Evolutionary conservation across 345 rosid species (phyloP).

Genomic region (Anacardium occidentale): DNA sequence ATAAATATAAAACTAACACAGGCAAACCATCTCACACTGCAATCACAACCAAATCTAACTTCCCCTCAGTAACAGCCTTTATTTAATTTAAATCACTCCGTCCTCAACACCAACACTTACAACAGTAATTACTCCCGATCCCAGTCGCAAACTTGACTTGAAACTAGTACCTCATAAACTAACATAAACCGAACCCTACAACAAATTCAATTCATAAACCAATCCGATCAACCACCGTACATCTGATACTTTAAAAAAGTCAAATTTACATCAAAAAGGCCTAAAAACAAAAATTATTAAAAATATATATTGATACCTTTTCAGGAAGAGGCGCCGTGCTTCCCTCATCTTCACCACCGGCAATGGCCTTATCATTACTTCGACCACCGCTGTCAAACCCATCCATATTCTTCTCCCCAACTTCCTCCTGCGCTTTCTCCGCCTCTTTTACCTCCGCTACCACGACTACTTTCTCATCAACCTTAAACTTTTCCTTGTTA

Average conservation of each 20-base stretch:
- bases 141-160: neutral
- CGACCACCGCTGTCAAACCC: constrained; percentile 36
- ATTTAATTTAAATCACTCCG: neutral
- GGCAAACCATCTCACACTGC: neutral
- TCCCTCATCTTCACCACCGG: constrained; percentile 56
- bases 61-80: neutral
- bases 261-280: constrained; percentile 8
- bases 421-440: constrained; percentile 31
- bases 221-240: neutral
- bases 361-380: constrained; percentile 43
- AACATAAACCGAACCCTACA: neutral
- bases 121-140: neutral
- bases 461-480: constrained; percentile 31
- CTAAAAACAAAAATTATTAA: neutral
- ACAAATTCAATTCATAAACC: neutral
- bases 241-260: neutral
- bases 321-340: constrained; percentile 53
- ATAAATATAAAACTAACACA: neutral
- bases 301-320: constrained; percentile 31
- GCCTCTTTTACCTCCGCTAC: constrained; percentile 22
- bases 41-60: constrained; percentile 5
- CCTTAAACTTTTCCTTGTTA: constrained; percentile 16
- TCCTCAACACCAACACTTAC: neutral
- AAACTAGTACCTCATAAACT: neutral
- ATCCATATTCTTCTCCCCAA: constrained; percentile 49